Base-by-base conservation (phyloP, 2,329 filamentous ascomycete genomes). In the Talaromyces sp. region DNA sequence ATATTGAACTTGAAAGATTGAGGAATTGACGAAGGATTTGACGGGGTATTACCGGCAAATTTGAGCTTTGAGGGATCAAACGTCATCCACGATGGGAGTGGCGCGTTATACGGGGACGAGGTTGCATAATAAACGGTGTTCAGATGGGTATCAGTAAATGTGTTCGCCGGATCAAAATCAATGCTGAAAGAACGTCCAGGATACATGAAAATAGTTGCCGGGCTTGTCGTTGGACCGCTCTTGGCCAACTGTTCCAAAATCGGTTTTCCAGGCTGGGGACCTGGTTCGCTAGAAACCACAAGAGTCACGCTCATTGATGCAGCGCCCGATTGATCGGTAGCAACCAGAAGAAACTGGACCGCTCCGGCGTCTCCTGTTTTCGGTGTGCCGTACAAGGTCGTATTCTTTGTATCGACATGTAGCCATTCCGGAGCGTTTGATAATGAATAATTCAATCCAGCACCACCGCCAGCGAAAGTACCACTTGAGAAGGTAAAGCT, bases 31-130 rank as follows among this genome's bases (percentile, higher is more conserved):
- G 85, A 75, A 10, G 88, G 78, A 29, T 84, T 85, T 0, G 85
- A 77, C 0, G 91, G 91, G 1, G 88, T 88, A 35, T 76, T 83
- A 26, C 92, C 92, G 0, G 83, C 84, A 67, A 96, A 95, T 0
- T 80, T 81, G 43, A 96, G 76, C 0, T 74, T 79, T 1, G 70
- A 70, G 0, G 82, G 70, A 65, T 94, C 83, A 68, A 96, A 96
- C n/a, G 77, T 77, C 51, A 96, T 78, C 92, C 92, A 96, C 0
- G 91, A 87, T 21, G 92, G 92, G 38, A 96, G 77, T 38, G 92
- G 91, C n/a, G 89, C 90, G 68, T 90, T 89, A 26, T 58, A 61
- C 68, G 93, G 84, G 5, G 80, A 81, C 3, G 90, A 88, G 3
- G 88, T 86, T 9, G 90, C 90, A 70, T 94, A 93, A 72, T 92